These are phyloP conservation scores for Neocallimastix lanati DNA, from an alignment of 192 early-diverging fungal species.

Conservation along the genomic window DNA sequence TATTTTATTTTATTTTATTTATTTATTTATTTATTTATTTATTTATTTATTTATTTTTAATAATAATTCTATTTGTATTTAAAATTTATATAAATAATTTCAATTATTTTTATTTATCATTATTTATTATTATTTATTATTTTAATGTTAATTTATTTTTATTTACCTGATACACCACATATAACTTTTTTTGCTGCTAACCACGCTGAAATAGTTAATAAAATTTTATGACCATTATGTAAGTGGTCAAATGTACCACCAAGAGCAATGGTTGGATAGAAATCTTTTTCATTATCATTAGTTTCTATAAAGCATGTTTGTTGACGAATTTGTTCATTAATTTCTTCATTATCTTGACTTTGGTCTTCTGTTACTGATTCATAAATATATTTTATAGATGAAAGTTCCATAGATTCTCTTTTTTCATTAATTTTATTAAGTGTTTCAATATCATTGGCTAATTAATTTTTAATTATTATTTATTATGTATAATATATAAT, in stretches of 20 bases:
- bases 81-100: too few species aligned
- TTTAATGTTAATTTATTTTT: background rate
- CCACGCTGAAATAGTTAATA: constrained; percentile 64
- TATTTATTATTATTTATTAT: too few species aligned
- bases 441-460: background rate
- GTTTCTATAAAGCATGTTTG: background rate
- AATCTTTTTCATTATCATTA: constrained; percentile 11
- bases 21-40: too few species aligned
- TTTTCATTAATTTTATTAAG: background rate
- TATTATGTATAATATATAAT: too few species aligned
- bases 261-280: constrained; percentile 29
- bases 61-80: too few species aligned
- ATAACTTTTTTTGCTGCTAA: constrained; percentile 38
- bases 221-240: constrained; percentile 84
- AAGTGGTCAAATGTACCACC: constrained; percentile 98
- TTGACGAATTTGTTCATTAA: background rate
- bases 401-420: background rate
- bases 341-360: background rate
- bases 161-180: constrained; percentile 56
- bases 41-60: too few species aligned
- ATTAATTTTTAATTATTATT: background rate
- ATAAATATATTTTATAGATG: background rate
- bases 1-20: too few species aligned
- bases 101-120: too few species aligned
- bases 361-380: constrained; percentile 4